phyloP scores from a whole-genome alignment of 768 basidiomycete species.

The Boletus subcaerulescens region DNA sequence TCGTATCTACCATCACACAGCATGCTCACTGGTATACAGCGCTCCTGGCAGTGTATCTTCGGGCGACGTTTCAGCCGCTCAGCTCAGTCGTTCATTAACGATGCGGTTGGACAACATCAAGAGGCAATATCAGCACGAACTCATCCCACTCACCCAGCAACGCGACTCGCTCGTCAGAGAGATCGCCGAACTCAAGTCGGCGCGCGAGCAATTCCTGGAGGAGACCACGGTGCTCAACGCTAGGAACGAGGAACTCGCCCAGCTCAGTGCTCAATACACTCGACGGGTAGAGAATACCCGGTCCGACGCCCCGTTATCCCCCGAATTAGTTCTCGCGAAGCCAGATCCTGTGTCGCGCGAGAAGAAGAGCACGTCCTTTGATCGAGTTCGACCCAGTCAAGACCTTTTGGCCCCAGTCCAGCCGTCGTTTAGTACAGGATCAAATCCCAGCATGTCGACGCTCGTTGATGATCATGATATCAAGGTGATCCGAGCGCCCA shows the following conservation, averaged over 20 bases:
- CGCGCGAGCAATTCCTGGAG: slow-evolving; percentile 83
- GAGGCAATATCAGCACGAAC: slow-evolving; percentile 81
- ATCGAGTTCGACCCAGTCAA: slow-evolving; percentile 16
- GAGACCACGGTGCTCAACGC: slow-evolving; percentile 89
- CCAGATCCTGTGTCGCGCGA: slow-evolving; percentile 13
- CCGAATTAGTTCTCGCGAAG: slow-evolving; percentile 8
- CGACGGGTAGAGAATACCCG: slow-evolving; percentile 63
- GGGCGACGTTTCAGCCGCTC: slow-evolving; percentile 39
- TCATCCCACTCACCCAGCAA: slow-evolving; percentile 79
- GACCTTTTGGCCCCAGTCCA: slow-evolving; percentile 8
- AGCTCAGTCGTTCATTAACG: slow-evolving; percentile 69
- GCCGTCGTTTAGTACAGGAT: slow-evolving; percentile 16
- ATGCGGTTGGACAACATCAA: slow-evolving; percentile 86
- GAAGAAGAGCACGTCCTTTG: slow-evolving; percentile 31
- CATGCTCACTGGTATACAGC: slow-evolving; percentile 21
- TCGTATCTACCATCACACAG: slow-evolving; percentile 15
- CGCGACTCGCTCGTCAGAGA: slow-evolving; percentile 78
- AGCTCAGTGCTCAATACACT: slow-evolving; percentile 78
- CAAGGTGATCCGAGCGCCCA: slow-evolving; percentile 28
- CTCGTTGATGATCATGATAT: slow-evolving; percentile 29
- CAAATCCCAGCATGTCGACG: slow-evolving; percentile 19
- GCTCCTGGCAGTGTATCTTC: slow-evolving; percentile 25
- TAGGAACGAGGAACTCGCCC: slow-evolving; percentile 89
- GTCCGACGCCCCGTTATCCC: slow-evolving; percentile 12
- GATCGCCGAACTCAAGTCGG: slow-evolving; percentile 80